Base-by-base conservation (phyloP, 495 filamentous ascomycete species). In the Podospora appendiculata region DNA sequence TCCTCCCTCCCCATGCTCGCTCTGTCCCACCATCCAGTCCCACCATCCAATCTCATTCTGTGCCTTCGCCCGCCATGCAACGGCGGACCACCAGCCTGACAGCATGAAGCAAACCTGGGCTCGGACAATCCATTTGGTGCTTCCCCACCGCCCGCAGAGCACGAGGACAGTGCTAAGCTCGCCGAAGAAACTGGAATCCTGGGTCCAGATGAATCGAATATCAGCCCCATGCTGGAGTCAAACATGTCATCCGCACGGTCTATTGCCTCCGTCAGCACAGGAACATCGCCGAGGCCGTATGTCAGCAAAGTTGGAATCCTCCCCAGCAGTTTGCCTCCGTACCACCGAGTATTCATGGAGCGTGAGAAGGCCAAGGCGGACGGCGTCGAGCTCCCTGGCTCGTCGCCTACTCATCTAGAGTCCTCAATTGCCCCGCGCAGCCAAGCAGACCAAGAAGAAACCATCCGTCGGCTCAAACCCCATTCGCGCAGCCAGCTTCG, bases 321-420 rank as follows among this genome's bases (percentile, higher is more conserved):
- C 14, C 89, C 94, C 6, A 94, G 87, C 50, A 94, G 88, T 67
- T 68, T 97, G 47, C 89, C 93, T 4, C 82, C 87, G 12, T 95
- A 93, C 47, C 94, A 97, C 64, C 83, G 81, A 38, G 90, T 90
- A 34, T 89, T 84, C 52, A 95, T 98, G 85, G 85, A 89, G 53
- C 79, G 82, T 51, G 80, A 81, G 48, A 79, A 76, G 39, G 75
- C 72, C 8, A 79, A 69, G 33, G 60, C 57, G 48, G 61, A 66
- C 32, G 65, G 65, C 17, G 45, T 70, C 42, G 67, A 68, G 9
- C 59, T 67, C 13, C 61, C 68, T 4, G 58, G 69, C 16, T 66
- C 70, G 6, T 61, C 66, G 36, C 59, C 64, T 11, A 63, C 74
- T 6, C n/a, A 32, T 1, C 74, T 77, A 36, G 76, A 80, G 14